A percentile compares a stretch with the other conserved stretches of the same genome.
Conservation (phyloP, 2,329 filamentous ascomycete species). For the Colletotrichum acutatum region DNA sequence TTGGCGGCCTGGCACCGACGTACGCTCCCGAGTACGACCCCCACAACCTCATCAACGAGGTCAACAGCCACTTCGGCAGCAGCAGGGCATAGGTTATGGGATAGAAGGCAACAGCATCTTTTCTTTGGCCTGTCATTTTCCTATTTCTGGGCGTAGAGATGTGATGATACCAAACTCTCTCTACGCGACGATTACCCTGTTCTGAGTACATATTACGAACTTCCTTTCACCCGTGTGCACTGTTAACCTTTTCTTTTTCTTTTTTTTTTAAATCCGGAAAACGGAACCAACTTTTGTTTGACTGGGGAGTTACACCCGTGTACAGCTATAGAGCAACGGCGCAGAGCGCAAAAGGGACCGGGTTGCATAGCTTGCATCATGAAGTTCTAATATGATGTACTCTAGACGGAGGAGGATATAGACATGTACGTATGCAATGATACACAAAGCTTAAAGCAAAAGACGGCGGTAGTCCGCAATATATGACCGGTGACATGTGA, state of each 20-base stretch:
- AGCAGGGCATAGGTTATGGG: conserved; percentile 29
- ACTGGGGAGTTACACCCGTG: conserved; percentile 35
- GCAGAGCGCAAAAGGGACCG: conserved; percentile 48
- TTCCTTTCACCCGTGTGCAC: conserved; percentile 16
- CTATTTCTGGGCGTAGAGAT: conserved; percentile 24
- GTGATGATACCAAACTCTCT: conserved; percentile 27
- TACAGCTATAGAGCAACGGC: conserved; percentile 50
- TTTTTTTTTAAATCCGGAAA: conserved; percentile 9
- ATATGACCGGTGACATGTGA: background rate
- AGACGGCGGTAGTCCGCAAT: background rate
- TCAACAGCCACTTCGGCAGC: conserved; percentile 61
- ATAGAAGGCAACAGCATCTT: background rate
- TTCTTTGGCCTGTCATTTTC: conserved; percentile 6
- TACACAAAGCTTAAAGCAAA: conserved; percentile 7
- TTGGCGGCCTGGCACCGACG: conserved; percentile 73
- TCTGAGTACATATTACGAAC: conserved; percentile 35
- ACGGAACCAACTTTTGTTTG: conserved; percentile 6
- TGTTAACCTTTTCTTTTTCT: background rate
- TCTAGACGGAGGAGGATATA: conserved; percentile 55
- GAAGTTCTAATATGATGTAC: conserved; percentile 54
- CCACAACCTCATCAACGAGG: conserved; percentile 58
- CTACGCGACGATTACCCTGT: conserved; percentile 28
- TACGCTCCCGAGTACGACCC: conserved; percentile 68
- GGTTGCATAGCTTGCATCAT: conserved; percentile 49
- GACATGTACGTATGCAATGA: conserved; percentile 53